These are phyloP conservation scores for Chrysoporthe deuterocubensis DNA, from an alignment of 2,329 filamentous ascomycete species.

Conservation along the genomic window DNA sequence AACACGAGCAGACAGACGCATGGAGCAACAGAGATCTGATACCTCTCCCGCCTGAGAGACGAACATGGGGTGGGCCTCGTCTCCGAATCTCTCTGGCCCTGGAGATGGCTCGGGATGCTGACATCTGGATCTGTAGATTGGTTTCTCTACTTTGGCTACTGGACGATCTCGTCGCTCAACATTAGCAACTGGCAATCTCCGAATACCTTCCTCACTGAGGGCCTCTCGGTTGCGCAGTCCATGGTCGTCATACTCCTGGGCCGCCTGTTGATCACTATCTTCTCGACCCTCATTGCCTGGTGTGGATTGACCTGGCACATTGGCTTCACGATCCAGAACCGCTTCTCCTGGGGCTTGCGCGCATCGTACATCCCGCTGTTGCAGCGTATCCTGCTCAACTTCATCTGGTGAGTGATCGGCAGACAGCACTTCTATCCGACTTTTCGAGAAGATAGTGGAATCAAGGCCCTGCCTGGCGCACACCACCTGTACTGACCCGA, in stretches of 20 bases:
- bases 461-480: too few species aligned
- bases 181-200: slow-evolving; percentile 49
- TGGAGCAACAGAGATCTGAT: slow-evolving; percentile 30
- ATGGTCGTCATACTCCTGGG: slow-evolving; percentile 53
- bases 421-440: not conserved
- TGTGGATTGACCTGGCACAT: slow-evolving; percentile 54
- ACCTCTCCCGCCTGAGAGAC: slow-evolving; percentile 26
- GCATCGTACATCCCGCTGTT: slow-evolving; percentile 52
- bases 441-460: too few species aligned
- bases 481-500: not conserved
- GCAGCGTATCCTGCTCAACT: slow-evolving; percentile 52
- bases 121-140: slow-evolving; percentile 15
- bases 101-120: not conserved
- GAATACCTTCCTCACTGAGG: slow-evolving; percentile 50
- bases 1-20: slow-evolving; percentile 27
- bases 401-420: slow-evolving; percentile 45
- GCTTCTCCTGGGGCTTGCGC: slow-evolving; percentile 53
- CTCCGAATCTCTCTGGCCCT: not conserved
- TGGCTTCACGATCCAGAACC: slow-evolving; percentile 54
- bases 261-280: slow-evolving; percentile 46
- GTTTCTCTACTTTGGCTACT: slow-evolving; percentile 28
- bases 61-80: slow-evolving; percentile 24
- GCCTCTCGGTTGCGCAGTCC: slow-evolving; percentile 48
- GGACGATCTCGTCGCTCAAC: slow-evolving; percentile 42
- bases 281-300: slow-evolving; percentile 51